Evolutionary conservation across 768 basidiomycete species (phyloP), one percentile per base, ranked within the genome.

Genomic region (Cystofilobasidium macerans): DNA sequence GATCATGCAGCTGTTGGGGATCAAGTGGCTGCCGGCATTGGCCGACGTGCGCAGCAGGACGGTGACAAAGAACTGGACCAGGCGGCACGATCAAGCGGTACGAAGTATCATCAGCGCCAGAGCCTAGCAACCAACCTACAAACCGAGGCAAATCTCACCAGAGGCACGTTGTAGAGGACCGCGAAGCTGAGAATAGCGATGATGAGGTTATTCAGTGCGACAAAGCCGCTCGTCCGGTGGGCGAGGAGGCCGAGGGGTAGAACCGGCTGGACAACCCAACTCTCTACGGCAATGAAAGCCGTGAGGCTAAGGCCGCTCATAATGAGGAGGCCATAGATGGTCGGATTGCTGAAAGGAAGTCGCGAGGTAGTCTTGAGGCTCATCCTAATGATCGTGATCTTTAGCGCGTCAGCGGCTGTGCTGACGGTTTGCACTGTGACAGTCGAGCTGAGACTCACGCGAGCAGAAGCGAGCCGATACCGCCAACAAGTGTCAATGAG

Each of bases 1-100:
- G 62, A 95, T 81, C 57, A 87, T 85, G 69, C 88, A 77, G 87
- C 89, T 89, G 77, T 94, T 92, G 28, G 93, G 91, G 42, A 98
- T 77, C 26, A 99, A 78, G 78, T 93, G 93, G 53, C 22, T 58
- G 28, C 45, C 38, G 38, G 65, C 61, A 14, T 45, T 51, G 16
- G 56, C 62, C n/a, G 56, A 40, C 13, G 67, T 22, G 7, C 56
- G 33, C 18, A 59, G 57, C 1, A 33, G 54, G 26, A 68, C 67
- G 13, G 67, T 45, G 26, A 54, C 59, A 40, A 59, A 68, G 57
- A 57, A 30, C 59, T 51, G 38, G 7, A 14, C 51, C 22, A 32
- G 32, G 36, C 43, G n/a, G n/a, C 36, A 30, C n/a, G 36, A 69
- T 63, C 61, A 64, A 71, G 65, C 33, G 14, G 4, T n/a, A n/a